Evolutionary conservation across 1,139 yeast genomes (phyloP).

Genomic region (Geotrichum fermentans): DNA sequence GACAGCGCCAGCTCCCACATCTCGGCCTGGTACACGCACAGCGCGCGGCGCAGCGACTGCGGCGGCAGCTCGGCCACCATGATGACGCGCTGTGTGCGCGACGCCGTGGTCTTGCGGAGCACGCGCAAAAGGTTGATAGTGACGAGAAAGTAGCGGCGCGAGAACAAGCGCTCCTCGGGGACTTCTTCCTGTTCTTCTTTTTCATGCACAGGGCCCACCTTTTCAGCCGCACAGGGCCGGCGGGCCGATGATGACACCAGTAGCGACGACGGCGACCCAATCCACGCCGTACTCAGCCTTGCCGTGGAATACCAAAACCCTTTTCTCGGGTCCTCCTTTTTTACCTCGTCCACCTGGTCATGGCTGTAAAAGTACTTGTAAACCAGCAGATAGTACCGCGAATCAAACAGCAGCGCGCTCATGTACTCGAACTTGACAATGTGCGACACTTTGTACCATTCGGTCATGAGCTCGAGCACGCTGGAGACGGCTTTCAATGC

Average conservation of each 20-base stretch:
- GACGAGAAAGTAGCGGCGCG: conserved; percentile 34
- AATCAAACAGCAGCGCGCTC: conserved; percentile 70
- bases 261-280: too few relatives aligned
- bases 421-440: conserved; percentile 74
- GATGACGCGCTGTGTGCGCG: conserved; percentile 42
- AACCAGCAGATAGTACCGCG: conserved; percentile 50
- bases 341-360: conserved; percentile 34
- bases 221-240: too few relatives aligned
- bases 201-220: background rate
- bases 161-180: conserved; percentile 28
- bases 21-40: conserved; percentile 50
- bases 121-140: conserved; percentile 36
- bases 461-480: conserved; percentile 49
- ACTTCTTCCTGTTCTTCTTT: conserved; percentile 17
- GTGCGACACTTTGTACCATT: conserved; percentile 74
- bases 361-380: conserved; percentile 40
- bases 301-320: background rate
- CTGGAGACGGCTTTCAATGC: conserved; percentile 59
- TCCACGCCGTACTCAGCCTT: background rate
- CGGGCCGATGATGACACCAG: too few relatives aligned
- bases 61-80: conserved; percentile 43
- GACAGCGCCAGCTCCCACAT: conserved; percentile 67
- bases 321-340: background rate
- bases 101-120: conserved; percentile 36
- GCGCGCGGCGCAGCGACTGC: conserved; percentile 38